phyloP scores from a whole-genome alignment of 352 stramenopile genomes.

The Poterioochromonas sp. region DNA sequence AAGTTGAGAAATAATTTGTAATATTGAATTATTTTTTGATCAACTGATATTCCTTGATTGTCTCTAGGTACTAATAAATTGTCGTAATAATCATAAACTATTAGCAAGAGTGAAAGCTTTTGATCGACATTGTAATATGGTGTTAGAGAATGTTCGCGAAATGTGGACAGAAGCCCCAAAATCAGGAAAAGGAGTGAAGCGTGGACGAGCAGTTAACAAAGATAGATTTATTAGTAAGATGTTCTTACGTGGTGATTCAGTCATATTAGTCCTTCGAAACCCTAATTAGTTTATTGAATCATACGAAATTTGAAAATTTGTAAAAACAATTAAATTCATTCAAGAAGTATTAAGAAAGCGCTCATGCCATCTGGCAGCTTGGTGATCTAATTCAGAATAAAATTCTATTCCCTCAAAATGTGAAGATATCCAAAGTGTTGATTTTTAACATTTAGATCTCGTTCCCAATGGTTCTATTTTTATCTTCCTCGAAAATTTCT shows the following conservation, averaged over 20 bases:
- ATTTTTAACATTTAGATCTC: no score
- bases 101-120: slow-evolving; percentile 97
- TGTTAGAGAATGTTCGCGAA: slow-evolving; percentile 85
- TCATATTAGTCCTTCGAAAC: slow-evolving; percentile 97
- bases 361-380: no score
- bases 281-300: slow-evolving; percentile 77
- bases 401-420: no score
- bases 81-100: slow-evolving; percentile 99
- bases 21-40: not conserved
- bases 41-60: not conserved
- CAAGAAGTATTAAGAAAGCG: no score
- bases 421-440: no score
- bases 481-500: no score
- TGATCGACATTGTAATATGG: slow-evolving; percentile 99
- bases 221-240: slow-evolving; percentile 95
- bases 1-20: no score
- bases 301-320: no score
- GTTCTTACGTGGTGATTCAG: slow-evolving; percentile 97
- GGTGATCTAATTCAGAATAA: no score
- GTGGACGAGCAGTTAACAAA: slow-evolving; percentile 91
- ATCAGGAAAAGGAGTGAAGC: slow-evolving; percentile 88
- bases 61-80: slow-evolving; percentile 96
- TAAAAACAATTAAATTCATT: no score
- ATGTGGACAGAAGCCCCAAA: slow-evolving; percentile 99
- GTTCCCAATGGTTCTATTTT: no score